A percentile compares a stretch with the other conserved stretches of the same genome.
phyloP scores from a whole-genome alignment of 768 basidiomycete species.

The Calvatia gigantea region DNA sequence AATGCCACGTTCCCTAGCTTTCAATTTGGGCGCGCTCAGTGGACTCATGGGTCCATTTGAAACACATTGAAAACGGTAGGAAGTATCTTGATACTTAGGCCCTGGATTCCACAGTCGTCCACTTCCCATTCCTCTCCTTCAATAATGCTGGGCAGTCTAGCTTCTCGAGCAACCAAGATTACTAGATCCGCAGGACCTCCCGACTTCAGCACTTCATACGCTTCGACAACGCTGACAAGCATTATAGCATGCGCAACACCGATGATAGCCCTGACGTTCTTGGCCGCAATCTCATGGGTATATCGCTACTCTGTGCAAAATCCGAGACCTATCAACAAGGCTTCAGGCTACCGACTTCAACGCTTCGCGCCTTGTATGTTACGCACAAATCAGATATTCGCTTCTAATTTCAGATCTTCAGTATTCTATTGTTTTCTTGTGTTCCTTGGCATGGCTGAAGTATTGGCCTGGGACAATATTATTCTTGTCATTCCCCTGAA shows the following conservation, averaged over 20 bases:
- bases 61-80: slow-evolving; percentile 6
- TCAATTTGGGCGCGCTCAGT: too few relatives aligned
- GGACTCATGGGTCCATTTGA: background rate
- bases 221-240: slow-evolving; percentile 32
- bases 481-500: background rate
- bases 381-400: background rate
- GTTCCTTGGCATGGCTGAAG: slow-evolving; percentile 44
- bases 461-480: slow-evolving; percentile 16
- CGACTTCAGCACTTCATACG: slow-evolving; percentile 20
- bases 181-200: background rate
- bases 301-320: slow-evolving; percentile 42
- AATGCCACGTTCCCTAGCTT: too few relatives aligned
- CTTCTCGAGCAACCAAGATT: background rate
- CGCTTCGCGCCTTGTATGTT: slow-evolving; percentile 51
- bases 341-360: slow-evolving; percentile 40
- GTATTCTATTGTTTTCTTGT: slow-evolving; percentile 52
- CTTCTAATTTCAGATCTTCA: slow-evolving; percentile 17
- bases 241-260: slow-evolving; percentile 32
- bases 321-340: slow-evolving; percentile 48
- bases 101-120: background rate
- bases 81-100: background rate
- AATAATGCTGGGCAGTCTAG: background rate
- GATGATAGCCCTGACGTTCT: slow-evolving; percentile 40
- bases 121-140: background rate
- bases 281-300: slow-evolving; percentile 47